A percentile compares a stretch with the other conserved stretches of the same genome.
These are phyloP conservation scores for Colletotrichum eremochloae DNA, from an alignment of 2,329 filamentous ascomycete species.

Conservation along the genomic window DNA sequence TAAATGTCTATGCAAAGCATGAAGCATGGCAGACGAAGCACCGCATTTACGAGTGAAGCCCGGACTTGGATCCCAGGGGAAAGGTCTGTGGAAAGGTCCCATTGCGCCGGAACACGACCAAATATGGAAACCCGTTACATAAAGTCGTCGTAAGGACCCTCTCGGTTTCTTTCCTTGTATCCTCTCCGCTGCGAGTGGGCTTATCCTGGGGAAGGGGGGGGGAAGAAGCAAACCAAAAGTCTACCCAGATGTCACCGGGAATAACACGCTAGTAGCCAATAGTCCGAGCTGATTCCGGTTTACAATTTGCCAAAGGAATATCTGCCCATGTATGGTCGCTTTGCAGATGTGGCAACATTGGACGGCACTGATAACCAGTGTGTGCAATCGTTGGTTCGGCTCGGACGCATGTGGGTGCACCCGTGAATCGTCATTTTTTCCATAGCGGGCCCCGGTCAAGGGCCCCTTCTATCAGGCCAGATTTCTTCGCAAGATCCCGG, in stretches of 20 bases:
- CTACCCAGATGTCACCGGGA: not conserved
- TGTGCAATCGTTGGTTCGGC: not conserved
- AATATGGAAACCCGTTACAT: not conserved
- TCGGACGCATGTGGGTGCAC: not conserved
- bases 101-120: not conserved
- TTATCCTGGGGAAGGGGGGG: not conserved
- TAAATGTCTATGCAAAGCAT: not conserved
- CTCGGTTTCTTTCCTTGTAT: not conserved
- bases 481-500: not conserved
- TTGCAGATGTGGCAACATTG: too few relatives aligned
- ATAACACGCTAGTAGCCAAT: not conserved
- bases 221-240: not conserved
- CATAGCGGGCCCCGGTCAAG: not conserved
- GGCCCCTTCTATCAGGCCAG: too few relatives aligned
- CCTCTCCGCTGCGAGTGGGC: not conserved
- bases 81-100: not conserved
- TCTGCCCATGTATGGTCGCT: not conserved
- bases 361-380: not conserved
- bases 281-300: not conserved
- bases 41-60: not conserved
- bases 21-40: not conserved
- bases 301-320: not conserved
- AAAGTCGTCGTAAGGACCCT: not conserved
- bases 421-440: not conserved
- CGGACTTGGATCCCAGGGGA: not conserved